Base-by-base conservation (phyloP, 805 yeast species). In the Teunomyces funiuensis region DNA sequence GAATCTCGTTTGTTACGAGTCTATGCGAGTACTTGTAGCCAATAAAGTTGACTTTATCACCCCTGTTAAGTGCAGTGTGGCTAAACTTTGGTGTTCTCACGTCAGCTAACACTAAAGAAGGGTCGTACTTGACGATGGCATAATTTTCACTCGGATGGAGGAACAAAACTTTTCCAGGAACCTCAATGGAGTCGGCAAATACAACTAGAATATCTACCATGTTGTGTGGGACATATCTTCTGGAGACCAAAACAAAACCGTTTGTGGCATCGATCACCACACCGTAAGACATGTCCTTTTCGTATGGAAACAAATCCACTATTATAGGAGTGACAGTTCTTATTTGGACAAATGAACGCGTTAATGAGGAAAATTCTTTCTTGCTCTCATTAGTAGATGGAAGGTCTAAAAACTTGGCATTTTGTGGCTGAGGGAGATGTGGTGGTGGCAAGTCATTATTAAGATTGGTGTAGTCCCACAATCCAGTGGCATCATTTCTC, bases 121-220 rank as follows among this genome's bases (percentile, higher is more conserved):
- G 88, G 57, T 90, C 95, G 60, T 88, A 90, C 58, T 86, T 79
- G 18, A 90, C 71, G 42, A 89, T 79, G 1, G 95, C 89, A 61
- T 85, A 89, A 51, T 89, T 89, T 52, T 84, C 87, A 27, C 87
- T 79, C 25, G 97, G 97, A 58, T 89, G 97, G 54, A 88, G 66
- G 52, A 88, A 90, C 16, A 81, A 81, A 18, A 89, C 93, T 47
- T 80, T 73, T 1, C 84, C 97, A 0, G 95, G 88, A 10, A 89
- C 75, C 49, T 83, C 79, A 16, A 87, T 78, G 1, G 95, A 84
- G 48, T 90, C 96, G 3, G 97, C 96, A 56, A 90, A 79, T 2
- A 90, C 81, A 15, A 90, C 74, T 36, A 79, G 72, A 17, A 89
- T 73, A 60, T 90, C 96, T 50, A 83, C 73, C 51, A 83, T 61